Evolutionary conservation across 208 protist genomes (phyloP).

Genomic region (Leishmania tropica): DNA sequence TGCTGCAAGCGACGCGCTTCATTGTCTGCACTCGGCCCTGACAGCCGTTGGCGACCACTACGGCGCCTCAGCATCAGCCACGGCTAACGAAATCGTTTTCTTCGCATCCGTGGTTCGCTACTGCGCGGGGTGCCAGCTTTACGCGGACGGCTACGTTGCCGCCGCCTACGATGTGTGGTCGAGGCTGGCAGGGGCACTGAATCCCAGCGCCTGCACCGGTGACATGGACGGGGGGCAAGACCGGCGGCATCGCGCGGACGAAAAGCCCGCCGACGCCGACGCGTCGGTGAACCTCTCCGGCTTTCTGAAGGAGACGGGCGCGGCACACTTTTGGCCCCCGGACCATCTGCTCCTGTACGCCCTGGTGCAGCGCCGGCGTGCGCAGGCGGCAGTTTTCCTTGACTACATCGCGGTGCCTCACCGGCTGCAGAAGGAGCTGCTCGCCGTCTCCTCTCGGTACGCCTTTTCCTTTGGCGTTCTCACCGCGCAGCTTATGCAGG

Average conservation of each 20-base stretch:
- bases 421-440: constrained; percentile 33
- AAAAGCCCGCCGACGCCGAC: not conserved
- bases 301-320: not conserved
- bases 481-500: constrained; percentile 54
- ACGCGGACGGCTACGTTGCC: constrained; percentile 49
- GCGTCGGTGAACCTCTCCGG: too few species aligned
- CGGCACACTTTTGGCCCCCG: constrained; percentile 52
- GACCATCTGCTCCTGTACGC: constrained; percentile 75
- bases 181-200: constrained; percentile 32
- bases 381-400: constrained; percentile 60
- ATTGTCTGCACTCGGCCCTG: constrained; percentile 38
- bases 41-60: constrained; percentile 43
- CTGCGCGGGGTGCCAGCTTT: constrained; percentile 45
- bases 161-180: constrained; percentile 69
- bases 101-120: constrained; percentile 53
- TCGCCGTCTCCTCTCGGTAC: constrained; percentile 42
- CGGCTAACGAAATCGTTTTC: constrained; percentile 50
- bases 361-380: constrained; percentile 57
- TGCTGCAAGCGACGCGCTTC: constrained; percentile 15
- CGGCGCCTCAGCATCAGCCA: constrained; percentile 25
- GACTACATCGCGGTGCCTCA: constrained; percentile 37
- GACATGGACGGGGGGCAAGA: not conserved
- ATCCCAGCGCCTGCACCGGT: constrained; percentile 1
- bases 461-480: constrained; percentile 74
- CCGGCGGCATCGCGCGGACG: not conserved